Evolutionary conservation across 495 filamentous ascomycete species (phyloP), one percentile per base, ranked within the genome.

Genomic region (Penicillium steckii): DNA sequence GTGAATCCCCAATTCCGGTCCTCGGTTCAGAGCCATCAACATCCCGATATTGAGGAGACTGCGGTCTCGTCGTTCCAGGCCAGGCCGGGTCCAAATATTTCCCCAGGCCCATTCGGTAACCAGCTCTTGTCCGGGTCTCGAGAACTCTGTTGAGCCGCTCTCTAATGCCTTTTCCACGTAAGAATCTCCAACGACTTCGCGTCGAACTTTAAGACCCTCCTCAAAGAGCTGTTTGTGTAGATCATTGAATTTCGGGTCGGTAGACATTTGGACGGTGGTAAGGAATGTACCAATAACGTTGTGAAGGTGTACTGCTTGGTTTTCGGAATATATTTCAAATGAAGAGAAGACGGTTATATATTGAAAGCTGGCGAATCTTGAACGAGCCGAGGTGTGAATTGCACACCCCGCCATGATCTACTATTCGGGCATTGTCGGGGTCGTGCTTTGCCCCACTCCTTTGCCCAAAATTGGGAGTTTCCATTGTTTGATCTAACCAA

Each of bases 31-130:
- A 0, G 76, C 76, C 40, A 68, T 74, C 27, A 81, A 56, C 72
- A 83, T 80, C 22, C 70, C 79, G 7, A 81, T 60, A 53, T 78
- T 80, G 10, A 81, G 58, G 26, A 83, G 57, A 53, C 66, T 72
- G n/a, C 79, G 60, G 22, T 72, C 67, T 40, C 75, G 72, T 12
- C 69, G 60, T 18, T 72, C 69, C 2, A 81, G 65, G 3, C 79
- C 78, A 1, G 75, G 75, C 1, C 80, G 63, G 1, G 69, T 64
- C 78, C 78, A 80, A 22, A 78, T 61, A 22, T 59, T 65, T 26
- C 75, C 78, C 78, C 78, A 83, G 30, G 65, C 67, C 8, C 58
- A 65, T 65, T 80, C 76, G 1, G 73, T 74, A 3, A 75, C 61
- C 26, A 69, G 63, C 38, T 77, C 65, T 47, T 77, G 72, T 22